These are phyloP conservation scores for Gossypium schwendimanii DNA, from an alignment of 441 rosid genomes.

Conservation along the genomic window DNA sequence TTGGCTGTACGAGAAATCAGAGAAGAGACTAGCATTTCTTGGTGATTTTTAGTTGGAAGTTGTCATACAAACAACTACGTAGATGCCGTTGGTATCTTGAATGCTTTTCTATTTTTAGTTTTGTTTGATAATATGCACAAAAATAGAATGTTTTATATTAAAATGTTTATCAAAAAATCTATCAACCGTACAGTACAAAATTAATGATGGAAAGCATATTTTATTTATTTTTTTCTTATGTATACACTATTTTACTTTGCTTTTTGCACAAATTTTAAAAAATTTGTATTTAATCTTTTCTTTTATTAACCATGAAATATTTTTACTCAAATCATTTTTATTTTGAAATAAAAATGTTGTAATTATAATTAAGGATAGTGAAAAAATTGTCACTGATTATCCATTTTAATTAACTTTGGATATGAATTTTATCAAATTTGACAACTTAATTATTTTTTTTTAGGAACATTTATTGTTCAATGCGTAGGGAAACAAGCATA, in stretches of 20 bases:
- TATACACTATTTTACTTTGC: too few species aligned
- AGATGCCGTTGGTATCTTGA: neutral
- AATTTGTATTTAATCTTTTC: too few species aligned
- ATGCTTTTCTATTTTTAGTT: constrained; percentile 1
- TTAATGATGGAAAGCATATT: neutral
- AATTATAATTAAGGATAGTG: too few species aligned
- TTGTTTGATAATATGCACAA: neutral
- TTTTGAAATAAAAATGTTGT: too few species aligned
- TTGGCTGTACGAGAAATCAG: neutral
- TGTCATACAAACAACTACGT: neutral
- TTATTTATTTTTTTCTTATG: too few species aligned
- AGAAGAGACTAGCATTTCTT: neutral
- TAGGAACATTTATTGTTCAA: too few species aligned
- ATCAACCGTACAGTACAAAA: neutral
- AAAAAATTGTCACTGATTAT: too few species aligned
- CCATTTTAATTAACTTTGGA: too few species aligned
- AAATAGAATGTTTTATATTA: neutral
- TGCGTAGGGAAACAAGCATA: too few species aligned
- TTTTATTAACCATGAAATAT: neutral
- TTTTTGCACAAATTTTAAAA: too few species aligned
- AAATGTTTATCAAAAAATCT: neutral
- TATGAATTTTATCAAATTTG: too few species aligned
- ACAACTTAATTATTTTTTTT: too few species aligned
- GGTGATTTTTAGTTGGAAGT: neutral
- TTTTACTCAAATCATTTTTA: neutral